Conservation (phyloP, 2,329 filamentous ascomycete genomes). For the Hymenoscyphus salicellus region DNA sequence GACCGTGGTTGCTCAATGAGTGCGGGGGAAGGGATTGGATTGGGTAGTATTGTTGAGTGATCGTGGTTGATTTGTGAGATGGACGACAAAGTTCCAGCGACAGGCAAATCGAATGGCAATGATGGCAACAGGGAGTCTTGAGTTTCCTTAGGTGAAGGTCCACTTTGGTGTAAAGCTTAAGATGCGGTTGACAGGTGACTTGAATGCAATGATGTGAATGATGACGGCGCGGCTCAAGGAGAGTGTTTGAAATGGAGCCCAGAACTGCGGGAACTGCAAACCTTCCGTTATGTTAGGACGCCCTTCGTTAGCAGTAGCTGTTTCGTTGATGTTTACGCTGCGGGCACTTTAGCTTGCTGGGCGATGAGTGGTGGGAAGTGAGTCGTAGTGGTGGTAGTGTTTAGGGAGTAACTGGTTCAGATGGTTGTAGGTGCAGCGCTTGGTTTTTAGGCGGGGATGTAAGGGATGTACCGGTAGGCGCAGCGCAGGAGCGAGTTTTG, state of each 20-base stretch:
- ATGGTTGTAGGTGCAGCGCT: not conserved
- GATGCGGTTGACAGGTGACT: constrained; percentile 19
- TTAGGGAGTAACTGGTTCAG: not conserved
- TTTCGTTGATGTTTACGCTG: not conserved
- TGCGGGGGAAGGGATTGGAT: not conserved
- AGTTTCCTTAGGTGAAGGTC: constrained; percentile 16
- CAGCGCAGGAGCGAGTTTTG: not conserved
- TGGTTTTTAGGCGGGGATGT: not conserved
- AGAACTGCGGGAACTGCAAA: not conserved
- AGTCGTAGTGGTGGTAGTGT: not conserved
- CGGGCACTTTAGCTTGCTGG: not conserved
- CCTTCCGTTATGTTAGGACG: not conserved
- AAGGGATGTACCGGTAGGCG: not conserved
- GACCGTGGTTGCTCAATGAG: not conserved
- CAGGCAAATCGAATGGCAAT: not conserved
- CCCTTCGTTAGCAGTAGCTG: not conserved
- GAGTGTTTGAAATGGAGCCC: not conserved
- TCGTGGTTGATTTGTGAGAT: not conserved
- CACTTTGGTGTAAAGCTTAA: constrained; percentile 20
- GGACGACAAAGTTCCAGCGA: not conserved
- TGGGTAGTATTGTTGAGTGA: not conserved
- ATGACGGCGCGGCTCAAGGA: constrained; percentile 4
- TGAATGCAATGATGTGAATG: constrained; percentile 1
- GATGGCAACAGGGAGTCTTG: constrained; percentile 1
- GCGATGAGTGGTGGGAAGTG: not conserved